phyloP scores from a whole-genome alignment of 2,329 filamentous ascomycete genomes.

The Botrytis fabae region DNA sequence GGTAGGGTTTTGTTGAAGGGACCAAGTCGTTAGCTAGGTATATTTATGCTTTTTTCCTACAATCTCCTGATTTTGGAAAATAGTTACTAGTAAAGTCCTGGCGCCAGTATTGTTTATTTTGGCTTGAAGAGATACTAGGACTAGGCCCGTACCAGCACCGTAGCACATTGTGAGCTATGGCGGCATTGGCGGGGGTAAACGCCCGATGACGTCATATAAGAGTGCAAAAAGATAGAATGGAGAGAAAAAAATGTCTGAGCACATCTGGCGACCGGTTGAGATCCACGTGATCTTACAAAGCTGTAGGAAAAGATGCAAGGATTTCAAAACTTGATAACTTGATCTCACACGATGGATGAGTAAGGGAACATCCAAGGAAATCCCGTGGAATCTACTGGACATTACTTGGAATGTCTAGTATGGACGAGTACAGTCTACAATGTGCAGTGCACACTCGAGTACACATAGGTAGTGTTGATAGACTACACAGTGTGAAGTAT shows the following conservation, averaged over 20 bases:
- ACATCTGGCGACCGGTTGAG: neutral
- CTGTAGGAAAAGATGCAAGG: neutral
- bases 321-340: neutral
- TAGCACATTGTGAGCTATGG: neutral
- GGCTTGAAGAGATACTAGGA: neutral
- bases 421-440: neutral
- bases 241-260: neutral
- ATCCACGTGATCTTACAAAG: neutral
- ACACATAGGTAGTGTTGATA: too few species aligned
- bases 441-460: neutral
- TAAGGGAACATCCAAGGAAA: neutral
- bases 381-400: neutral
- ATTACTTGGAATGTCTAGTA: neutral
- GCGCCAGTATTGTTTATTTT: neutral
- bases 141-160: neutral
- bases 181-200: neutral
- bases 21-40: neutral
- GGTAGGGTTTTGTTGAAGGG: neutral
- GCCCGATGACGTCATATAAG: neutral
- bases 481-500: too few species aligned
- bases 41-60: neutral
- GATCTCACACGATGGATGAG: neutral
- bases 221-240: neutral
- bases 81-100: neutral
- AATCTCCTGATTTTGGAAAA: neutral